Conservation (phyloP, 2,329 filamentous ascomycete genomes). For the Xylaria sp. region DNA sequence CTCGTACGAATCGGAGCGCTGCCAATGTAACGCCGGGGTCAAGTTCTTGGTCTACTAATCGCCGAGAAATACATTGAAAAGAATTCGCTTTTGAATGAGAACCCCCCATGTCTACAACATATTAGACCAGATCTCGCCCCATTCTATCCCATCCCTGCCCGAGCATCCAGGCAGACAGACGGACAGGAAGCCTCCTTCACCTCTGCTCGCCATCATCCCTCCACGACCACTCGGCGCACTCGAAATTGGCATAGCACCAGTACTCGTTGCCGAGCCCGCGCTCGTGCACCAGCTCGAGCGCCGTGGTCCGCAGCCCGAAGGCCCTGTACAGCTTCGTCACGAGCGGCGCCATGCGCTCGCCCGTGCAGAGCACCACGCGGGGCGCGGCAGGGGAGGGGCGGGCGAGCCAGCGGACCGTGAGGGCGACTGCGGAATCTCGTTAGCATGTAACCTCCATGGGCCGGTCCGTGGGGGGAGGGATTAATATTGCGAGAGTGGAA, state of each 20-base stretch:
- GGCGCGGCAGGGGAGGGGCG: conserved; percentile 41
- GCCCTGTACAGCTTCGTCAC: conserved; percentile 69
- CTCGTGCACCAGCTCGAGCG: conserved; percentile 70
- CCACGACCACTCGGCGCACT: conserved; percentile 57
- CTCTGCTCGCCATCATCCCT: conserved; percentile 17
- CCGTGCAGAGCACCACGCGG: conserved; percentile 70
- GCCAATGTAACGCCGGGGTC: too few species aligned
- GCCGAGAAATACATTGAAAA: too few species aligned
- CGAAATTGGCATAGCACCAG: conserved; percentile 78
- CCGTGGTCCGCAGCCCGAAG: conserved; percentile 65
- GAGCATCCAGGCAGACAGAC: background rate
- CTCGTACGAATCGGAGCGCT: too few species aligned
- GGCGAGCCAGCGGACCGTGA: conserved; percentile 75
- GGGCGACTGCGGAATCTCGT: conserved; percentile 55
- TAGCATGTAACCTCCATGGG: conserved; percentile 12
- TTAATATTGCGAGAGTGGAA: background rate
- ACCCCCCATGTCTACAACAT: too few species aligned
- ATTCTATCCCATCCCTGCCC: too few species aligned
- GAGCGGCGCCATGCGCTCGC: conserved; percentile 72
- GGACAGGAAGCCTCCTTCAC: background rate
- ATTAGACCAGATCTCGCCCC: too few species aligned
- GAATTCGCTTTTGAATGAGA: too few species aligned
- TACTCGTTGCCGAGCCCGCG: conserved; percentile 80
- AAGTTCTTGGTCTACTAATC: too few species aligned
- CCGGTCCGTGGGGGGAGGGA: background rate